Evolutionary conservation across 1,139 yeast species (phyloP).

Genomic region (Debaryomyces nepalensis): DNA sequence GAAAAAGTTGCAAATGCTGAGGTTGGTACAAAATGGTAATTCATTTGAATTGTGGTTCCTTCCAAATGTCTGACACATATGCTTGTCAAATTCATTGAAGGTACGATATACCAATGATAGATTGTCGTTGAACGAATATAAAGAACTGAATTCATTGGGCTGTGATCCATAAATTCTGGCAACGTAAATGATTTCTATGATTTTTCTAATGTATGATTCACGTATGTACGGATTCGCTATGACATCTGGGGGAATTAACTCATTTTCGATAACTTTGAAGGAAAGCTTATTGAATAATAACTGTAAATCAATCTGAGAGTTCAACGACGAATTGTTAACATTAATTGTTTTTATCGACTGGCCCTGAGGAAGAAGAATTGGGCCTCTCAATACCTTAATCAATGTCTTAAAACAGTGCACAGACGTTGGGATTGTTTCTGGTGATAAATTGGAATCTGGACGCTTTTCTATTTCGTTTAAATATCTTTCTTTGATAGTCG

Average conservation of each 20-base stretch:
- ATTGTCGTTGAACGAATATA: conserved; percentile 45
- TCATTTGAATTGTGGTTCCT: conserved; percentile 30
- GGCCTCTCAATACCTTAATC: conserved; percentile 65
- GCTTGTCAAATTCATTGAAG: conserved; percentile 51
- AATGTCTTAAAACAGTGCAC: conserved; percentile 60
- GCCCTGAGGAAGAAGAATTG: conserved; percentile 47
- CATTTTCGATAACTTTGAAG: conserved; percentile 45
- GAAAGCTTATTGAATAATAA: conserved; percentile 53
- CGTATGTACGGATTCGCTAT: conserved; percentile 30
- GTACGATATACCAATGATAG: conserved; percentile 39
- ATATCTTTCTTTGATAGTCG: conserved; percentile 35
- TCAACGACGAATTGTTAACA: conserved; percentile 51
- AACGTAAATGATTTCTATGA: conserved; percentile 50
- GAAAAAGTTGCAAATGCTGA: conserved; percentile 65
- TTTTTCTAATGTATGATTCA: conserved; percentile 55
- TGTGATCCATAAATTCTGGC: conserved; percentile 33
- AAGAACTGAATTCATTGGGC: conserved; percentile 39
- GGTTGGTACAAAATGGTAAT: conserved; percentile 45
- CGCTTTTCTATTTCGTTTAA: conserved; percentile 33
- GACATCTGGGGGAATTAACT: conserved; percentile 63
- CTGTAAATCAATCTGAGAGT: conserved; percentile 58
- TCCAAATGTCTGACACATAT: conserved; percentile 31
- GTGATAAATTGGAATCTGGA: conserved; percentile 30
- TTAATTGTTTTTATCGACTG: conserved; percentile 59
- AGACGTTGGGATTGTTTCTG: conserved; percentile 50